Conservation (phyloP, 148 eudicot genomes). For the Vaccinium vitisidaea region DNA sequence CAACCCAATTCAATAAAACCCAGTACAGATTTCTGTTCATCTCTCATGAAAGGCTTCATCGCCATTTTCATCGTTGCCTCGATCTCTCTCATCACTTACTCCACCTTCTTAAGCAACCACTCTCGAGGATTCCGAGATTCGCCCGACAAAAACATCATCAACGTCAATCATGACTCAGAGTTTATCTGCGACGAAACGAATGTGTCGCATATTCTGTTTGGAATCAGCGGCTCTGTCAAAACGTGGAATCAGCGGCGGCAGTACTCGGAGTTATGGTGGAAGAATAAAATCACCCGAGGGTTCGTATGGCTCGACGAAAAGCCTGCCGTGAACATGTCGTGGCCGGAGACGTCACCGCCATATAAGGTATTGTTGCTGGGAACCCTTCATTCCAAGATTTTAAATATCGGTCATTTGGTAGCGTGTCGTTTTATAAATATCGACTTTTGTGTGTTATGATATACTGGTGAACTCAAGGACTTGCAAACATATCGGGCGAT, state of each 20-base stretch:
- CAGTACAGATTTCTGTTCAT: slow-evolving; percentile 4
- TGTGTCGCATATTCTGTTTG: slow-evolving; percentile 41
- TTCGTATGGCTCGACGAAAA: slow-evolving; percentile 44
- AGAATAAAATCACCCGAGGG: slow-evolving; percentile 35
- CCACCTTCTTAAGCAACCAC: slow-evolving; percentile 6
- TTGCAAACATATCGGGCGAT: too few relatives aligned
- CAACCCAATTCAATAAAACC: slow-evolving; percentile 1
- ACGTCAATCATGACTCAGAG: too few relatives aligned
- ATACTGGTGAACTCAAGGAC: too few relatives aligned
- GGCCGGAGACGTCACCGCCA: slow-evolving; percentile 41
- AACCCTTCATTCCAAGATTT: not conserved
- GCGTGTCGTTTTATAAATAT: not conserved
- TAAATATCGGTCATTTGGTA: not conserved
- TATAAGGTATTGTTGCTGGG: slow-evolving; percentile 13
- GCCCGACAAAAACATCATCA: not conserved
- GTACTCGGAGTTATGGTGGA: slow-evolving; percentile 46
- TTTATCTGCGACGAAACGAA: slow-evolving; percentile 19
- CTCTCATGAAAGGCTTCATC: slow-evolving; percentile 26
- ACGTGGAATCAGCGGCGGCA: slow-evolving; percentile 37
- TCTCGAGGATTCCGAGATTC: not conserved
- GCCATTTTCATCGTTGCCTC: slow-evolving; percentile 25
- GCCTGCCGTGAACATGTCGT: slow-evolving; percentile 12
- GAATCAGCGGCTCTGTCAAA: slow-evolving; percentile 39
- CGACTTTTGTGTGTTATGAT: not conserved
- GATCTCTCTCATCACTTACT: slow-evolving; percentile 21